phyloP scores from a whole-genome alignment of 2,329 filamentous ascomycete species.

The Colletotrichum agaves region DNA sequence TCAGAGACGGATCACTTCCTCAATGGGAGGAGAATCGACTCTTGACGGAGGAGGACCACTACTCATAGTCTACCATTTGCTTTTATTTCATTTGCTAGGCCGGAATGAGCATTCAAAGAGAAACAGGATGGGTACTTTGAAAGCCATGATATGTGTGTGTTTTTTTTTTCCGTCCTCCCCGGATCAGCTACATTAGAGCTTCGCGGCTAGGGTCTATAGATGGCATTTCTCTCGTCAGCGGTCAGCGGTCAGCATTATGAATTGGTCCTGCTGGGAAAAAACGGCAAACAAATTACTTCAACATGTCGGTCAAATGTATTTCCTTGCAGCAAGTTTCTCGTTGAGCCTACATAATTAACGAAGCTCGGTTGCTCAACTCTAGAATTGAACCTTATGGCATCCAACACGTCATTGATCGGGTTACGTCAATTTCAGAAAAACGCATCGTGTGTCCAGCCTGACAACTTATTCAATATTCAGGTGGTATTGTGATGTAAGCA shows the following conservation, averaged over 20 bases:
- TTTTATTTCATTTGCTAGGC: background rate
- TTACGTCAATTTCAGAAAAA: no score
- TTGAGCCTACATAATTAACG: no score
- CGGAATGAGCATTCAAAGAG: background rate
- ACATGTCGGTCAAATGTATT: no score
- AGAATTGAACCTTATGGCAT: no score
- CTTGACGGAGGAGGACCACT: background rate
- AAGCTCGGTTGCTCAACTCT: no score
- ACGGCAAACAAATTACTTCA: background rate
- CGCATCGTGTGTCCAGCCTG: no score
- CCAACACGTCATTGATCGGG: no score
- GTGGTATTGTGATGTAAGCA: no score
- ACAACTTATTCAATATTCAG: no score
- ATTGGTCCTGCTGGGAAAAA: background rate
- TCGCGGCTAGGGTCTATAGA: constrained; percentile 21
- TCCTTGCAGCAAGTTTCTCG: no score
- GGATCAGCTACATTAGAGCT: constrained; percentile 16
- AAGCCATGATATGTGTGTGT: background rate
- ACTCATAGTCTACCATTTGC: constrained; percentile 9
- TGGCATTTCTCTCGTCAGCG: background rate
- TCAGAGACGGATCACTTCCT: background rate
- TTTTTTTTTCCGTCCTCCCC: background rate
- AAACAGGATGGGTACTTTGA: background rate
- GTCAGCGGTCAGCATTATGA: background rate
- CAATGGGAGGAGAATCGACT: no score